Evolutionary conservation across 208 protist species (phyloP).

Genomic region (Strigomonas culicis): DNA sequence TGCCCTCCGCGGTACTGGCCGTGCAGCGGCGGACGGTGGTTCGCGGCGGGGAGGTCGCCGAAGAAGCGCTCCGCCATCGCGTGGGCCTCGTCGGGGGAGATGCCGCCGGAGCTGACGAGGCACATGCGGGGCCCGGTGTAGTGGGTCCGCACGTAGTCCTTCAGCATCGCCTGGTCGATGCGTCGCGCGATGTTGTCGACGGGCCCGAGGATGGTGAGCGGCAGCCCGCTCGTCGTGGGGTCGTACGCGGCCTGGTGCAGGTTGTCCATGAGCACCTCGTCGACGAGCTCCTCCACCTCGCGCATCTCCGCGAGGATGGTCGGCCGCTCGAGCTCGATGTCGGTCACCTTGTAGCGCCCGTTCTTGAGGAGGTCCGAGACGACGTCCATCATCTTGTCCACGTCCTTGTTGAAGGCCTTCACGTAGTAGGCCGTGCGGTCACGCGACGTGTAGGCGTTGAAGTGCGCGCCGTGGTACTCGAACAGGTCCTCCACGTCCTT

Average conservation of each 20-base stretch:
- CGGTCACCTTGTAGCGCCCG: slow-evolving; percentile 69
- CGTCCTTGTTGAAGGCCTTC: slow-evolving; percentile 93
- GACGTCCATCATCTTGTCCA: slow-evolving; percentile 93
- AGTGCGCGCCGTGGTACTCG: slow-evolving; percentile 96
- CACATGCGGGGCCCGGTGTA: slow-evolving; percentile 98
- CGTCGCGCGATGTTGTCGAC: slow-evolving; percentile 94
- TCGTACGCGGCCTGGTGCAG: slow-evolving; percentile 96
- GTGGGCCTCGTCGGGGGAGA: slow-evolving; percentile 94
- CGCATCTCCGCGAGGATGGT: slow-evolving; percentile 97
- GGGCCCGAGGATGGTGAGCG: slow-evolving; percentile 97
- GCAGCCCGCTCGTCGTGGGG: slow-evolving; percentile 83
- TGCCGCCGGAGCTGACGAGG: slow-evolving; percentile 93
- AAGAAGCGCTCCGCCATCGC: slow-evolving; percentile 90
- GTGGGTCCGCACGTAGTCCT: slow-evolving; percentile 92
- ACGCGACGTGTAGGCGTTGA: slow-evolving; percentile 99
- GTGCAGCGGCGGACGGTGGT: slow-evolving; percentile 52
- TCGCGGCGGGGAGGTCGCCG: slow-evolving; percentile 60
- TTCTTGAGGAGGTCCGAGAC: slow-evolving; percentile 97
- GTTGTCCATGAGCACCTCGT: slow-evolving; percentile 97
- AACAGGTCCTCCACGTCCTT: slow-evolving; percentile 92
- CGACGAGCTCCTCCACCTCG: slow-evolving; percentile 93
- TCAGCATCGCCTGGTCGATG: slow-evolving; percentile 87
- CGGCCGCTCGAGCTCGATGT: slow-evolving; percentile 93
- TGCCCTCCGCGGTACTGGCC: slow-evolving; percentile 64
- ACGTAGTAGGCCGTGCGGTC: slow-evolving; percentile 98